These are phyloP conservation scores for Pholiota molesta DNA, from an alignment of 768 basidiomycete genomes.

Conservation along the genomic window DNA sequence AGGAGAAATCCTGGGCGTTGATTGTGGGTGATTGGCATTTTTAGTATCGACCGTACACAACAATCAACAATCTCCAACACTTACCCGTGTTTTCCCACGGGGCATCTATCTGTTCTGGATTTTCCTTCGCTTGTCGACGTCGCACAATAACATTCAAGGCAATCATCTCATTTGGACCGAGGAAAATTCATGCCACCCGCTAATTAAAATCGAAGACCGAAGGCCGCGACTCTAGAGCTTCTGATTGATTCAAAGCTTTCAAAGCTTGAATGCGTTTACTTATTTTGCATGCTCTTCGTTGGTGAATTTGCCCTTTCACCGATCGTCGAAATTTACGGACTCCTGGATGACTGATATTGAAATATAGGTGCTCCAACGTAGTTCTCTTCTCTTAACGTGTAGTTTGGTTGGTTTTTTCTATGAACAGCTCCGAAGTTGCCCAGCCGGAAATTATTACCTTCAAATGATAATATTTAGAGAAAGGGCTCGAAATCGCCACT, in stretches of 20 bases:
- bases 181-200: slow-evolving; percentile 1
- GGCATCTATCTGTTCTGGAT: background rate
- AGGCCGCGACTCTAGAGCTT: background rate
- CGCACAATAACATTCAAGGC: slow-evolving; percentile 9
- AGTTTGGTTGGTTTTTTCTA: background rate
- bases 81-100: background rate
- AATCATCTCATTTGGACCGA: slow-evolving; percentile 1
- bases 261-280: background rate
- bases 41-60: background rate
- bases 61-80: slow-evolving; percentile 5
- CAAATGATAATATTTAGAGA: background rate
- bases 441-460: background rate
- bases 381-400: too few relatives aligned
- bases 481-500: background rate
- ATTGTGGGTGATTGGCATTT: slow-evolving; percentile 1
- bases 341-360: background rate
- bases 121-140: background rate
- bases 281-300: background rate
- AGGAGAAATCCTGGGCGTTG: background rate
- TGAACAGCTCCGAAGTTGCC: background rate
- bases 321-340: background rate
- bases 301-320: background rate
- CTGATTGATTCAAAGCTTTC: background rate
- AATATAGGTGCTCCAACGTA: background rate
- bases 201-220: slow-evolving; percentile 1